Percentiles rank a stretch among this genome's conserved stretches.
Evolutionary conservation across 192 early-diverging fungal species (phyloP).

Genomic region (Entophlyctis luteolus): DNA sequence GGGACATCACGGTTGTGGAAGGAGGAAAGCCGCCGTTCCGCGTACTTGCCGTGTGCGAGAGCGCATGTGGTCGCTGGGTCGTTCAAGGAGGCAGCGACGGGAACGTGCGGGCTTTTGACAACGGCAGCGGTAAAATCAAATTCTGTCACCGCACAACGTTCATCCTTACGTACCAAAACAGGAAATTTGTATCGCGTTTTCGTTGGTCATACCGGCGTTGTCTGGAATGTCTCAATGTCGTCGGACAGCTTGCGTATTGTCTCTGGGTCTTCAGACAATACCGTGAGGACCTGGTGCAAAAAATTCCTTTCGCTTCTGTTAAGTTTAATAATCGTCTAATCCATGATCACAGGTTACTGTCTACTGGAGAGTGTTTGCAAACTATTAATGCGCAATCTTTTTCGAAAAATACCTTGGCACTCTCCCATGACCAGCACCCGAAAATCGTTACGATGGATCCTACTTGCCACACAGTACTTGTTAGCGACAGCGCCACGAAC

Average conservation of each 20-base stretch:
- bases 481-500: neutral
- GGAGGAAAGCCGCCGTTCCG: no score
- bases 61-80: conserved; percentile 23
- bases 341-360: neutral
- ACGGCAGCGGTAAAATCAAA: conserved; percentile 2
- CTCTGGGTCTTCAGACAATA: conserved; percentile 11
- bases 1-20: neutral
- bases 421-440: neutral
- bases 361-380: conserved; percentile 16
- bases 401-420: conserved; percentile 7
- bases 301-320: no score
- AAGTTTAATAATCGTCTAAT: no score
- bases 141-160: no score
- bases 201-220: conserved; percentile 16
- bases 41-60: conserved; percentile 3
- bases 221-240: conserved; percentile 19
- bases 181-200: conserved; percentile 11
- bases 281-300: conserved; percentile 13
- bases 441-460: conserved; percentile 7
- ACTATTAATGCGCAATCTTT: conserved; percentile 9
- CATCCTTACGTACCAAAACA: neutral
- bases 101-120: conserved; percentile 19
- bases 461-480: neutral
- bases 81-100: conserved; percentile 14
- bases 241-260: conserved; percentile 14